phyloP scores from a whole-genome alignment of 2,329 filamentous ascomycete genomes.

The Dothidotthia symphoricarpi region DNA sequence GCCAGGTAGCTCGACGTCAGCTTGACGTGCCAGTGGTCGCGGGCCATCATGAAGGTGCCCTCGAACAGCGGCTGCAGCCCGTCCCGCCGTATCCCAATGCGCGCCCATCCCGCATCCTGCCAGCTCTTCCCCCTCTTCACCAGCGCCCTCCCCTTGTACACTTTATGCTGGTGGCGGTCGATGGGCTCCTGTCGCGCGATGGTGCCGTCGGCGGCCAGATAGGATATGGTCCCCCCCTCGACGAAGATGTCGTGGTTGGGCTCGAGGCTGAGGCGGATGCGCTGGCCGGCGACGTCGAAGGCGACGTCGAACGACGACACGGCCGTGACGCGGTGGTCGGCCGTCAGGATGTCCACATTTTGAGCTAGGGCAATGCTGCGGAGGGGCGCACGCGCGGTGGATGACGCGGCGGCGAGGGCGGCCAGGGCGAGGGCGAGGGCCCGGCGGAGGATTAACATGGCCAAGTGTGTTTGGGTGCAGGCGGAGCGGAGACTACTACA shows the following conservation, averaged over 20 bases:
- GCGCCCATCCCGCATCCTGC: conserved; percentile 82
- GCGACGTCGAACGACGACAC: conserved; percentile 80
- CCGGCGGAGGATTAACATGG: conserved; percentile 31
- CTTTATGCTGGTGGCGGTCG: conserved; percentile 69
- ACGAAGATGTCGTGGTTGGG: conserved; percentile 89
- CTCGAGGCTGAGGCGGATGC: conserved; percentile 75
- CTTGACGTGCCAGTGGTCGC: conserved; percentile 85
- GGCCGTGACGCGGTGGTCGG: conserved; percentile 74
- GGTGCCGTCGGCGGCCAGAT: conserved; percentile 69
- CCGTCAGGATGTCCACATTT: conserved; percentile 73
- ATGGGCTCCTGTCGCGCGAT: conserved; percentile 67
- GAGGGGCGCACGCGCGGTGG: conserved; percentile 65
- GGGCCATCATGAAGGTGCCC: conserved; percentile 77
- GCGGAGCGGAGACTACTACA: conserved; percentile 5
- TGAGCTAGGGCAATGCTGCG: conserved; percentile 71
- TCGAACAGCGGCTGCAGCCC: conserved; percentile 80
- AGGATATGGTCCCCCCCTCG: conserved; percentile 70
- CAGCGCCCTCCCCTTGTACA: conserved; percentile 80
- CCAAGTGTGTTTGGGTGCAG: conserved; percentile 8
- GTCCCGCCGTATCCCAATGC: conserved; percentile 74
- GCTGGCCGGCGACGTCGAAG: conserved; percentile 66
- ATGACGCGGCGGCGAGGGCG: conserved; percentile 28
- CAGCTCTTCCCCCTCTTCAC: conserved; percentile 74
- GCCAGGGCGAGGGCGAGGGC: conserved; percentile 23
- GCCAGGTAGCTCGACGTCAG: conserved; percentile 69